Base-by-base conservation (phyloP, 169 alveolate genomes). In the Plasmodium gaboni region DNA sequence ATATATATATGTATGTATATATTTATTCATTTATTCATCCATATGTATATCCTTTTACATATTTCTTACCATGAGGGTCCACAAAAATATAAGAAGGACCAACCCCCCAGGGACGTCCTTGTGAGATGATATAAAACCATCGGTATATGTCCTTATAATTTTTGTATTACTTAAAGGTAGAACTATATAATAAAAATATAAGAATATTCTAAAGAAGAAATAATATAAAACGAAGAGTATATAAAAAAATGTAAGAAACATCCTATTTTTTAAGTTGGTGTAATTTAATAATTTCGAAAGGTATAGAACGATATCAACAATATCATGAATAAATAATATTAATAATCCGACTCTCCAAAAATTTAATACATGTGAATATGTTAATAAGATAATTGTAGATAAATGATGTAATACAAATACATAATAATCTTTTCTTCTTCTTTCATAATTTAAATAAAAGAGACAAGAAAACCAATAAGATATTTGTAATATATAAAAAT, bases 251-350 rank as follows among this genome's bases (percentile, higher is more conserved):
- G 74, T 59, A 44, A 85, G 48, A 19, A 17, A 15, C 13, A 22
- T 61, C 44, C 60, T 53, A 26, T 71, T 53, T 85, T 55, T 55
- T 15, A 38, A 26, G 13, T 78, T 50, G 19, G 88, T 63, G 70
- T 94, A 94, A 28, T 80, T 72, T 24, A 76, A 50, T 2, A 87
- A 19, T 80, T 94, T 94, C 57, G 95, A 88, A 46, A 68, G 19
- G 61, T 80, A 94, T 5, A 94, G 90, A 53, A 72, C 65, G 46
- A 94, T 93, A 71, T 94, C 96, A 42, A 94, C 95, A n/a, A 94
- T 80, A 72, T 94, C 96, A 86, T 94, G 96, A 42, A 94, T 71
- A 64, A 94, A 68, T 12, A 85, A 65, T 19, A 85, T 67, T 59
- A 70, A 7, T 71, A 85, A 51, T 24, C 86, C 92, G 32, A 71